Evolutionary conservation across 2,329 filamentous ascomycete genomes (phyloP).

Genomic region (Pezicula radicicola): DNA sequence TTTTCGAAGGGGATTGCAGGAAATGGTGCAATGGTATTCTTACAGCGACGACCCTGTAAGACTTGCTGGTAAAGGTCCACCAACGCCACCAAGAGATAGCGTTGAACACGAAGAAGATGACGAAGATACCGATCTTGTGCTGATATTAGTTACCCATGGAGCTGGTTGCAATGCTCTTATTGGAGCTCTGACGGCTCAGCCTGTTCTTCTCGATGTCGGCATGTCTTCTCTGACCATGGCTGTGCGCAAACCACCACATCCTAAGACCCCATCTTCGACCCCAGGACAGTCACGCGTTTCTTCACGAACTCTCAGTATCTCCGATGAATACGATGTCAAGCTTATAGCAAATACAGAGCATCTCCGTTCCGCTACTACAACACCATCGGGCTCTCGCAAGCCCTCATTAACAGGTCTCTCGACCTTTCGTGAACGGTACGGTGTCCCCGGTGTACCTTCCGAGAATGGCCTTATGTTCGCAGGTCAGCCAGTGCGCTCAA

Average conservation of each 20-base stretch:
- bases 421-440: conserved; percentile 23
- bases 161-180: conserved; percentile 96
- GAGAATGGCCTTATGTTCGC: neutral
- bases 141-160: conserved; percentile 89
- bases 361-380: conserved; percentile 45
- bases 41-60: conserved; percentile 50
- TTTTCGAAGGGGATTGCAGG: conserved; percentile 75
- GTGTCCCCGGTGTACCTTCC: neutral
- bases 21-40: conserved; percentile 80
- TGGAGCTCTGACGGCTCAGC: conserved; percentile 85
- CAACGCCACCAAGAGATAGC: conserved; percentile 31
- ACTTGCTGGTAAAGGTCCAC: conserved; percentile 44
- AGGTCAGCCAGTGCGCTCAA: conserved; percentile 1
- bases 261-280: conserved; percentile 14
- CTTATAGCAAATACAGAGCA: conserved; percentile 75
- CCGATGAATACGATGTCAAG: conserved; percentile 69
- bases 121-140: conserved; percentile 68
- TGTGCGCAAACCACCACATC: conserved; percentile 47
- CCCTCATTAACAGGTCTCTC: conserved; percentile 24
- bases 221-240: conserved; percentile 93
- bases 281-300: conserved; percentile 32
- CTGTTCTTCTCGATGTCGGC: conserved; percentile 84
- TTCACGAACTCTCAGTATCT: conserved; percentile 39
- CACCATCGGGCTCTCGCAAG: conserved; percentile 32
- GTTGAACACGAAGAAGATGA: conserved; percentile 52